Evolutionary conservation across 805 yeast species (phyloP), one percentile per base, ranked within the genome.

Genomic region (Jamesozyma hellenica): DNA sequence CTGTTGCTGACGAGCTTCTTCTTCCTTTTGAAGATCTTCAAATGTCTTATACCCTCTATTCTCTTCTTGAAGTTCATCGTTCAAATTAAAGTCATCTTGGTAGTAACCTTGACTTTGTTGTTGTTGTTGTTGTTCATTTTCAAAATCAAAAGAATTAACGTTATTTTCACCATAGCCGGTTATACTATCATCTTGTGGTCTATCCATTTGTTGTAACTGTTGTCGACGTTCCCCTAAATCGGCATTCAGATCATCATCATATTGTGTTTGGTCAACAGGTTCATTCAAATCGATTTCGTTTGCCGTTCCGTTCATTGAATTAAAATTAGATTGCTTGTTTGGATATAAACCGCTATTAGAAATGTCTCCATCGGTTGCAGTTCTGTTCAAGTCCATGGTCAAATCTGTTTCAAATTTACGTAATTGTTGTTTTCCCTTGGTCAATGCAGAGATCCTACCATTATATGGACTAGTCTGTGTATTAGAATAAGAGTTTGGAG

Each of bases 31-130:
- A 4, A 55, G 41, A 28, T 61, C 60, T 26, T 60, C 63, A 40
- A 58, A 60, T 2, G 63, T 55, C 42, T 45, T 58, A 44, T 40
- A 57, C 41, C 61, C 61, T 53, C 53, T 42, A 56, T 34, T 32
- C 2, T 14, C 34, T n/a, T 28, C 37, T 11, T n/a, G 27, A 10
- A 30, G 34, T 11, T 34, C 33, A 54, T 50, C 50, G n/a, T n/a
- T n/a, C n/a, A n/a, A n/a, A n/a, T n/a, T n/a, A 55, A 34, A 43
- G 44, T 29, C 47, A 46, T 82, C 81, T 42, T 78, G 75, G 53
- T 78, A 81, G 46, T 82, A 74, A 26, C 74, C 79, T 52, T 80
- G 82, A 41, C 80, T 79, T 28, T 70, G 34, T 13, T 18, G 26
- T 32, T 32, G 27, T 4, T 23, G 11, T 21, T 12, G n/a, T 58